A percentile compares a stretch with the other conserved stretches of the same genome.
Conservation (phyloP, 2,329 filamentous ascomycete genomes). For the Phaeosphaeria sp. region DNA sequence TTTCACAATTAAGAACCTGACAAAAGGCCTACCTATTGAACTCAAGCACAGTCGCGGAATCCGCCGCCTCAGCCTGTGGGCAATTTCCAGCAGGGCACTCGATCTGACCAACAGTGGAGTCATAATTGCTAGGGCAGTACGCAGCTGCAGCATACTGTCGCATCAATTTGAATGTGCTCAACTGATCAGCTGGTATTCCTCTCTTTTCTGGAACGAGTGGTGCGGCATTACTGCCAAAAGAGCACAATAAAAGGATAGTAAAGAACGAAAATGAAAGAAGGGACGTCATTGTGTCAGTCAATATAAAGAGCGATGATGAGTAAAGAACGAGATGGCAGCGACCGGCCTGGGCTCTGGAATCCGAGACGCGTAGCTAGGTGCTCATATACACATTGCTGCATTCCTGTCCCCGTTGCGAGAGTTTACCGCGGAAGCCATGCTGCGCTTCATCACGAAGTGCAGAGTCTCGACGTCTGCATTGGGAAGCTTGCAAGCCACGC, state of each 20-base stretch:
- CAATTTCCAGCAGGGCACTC: slow-evolving; percentile 57
- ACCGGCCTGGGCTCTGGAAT: neutral
- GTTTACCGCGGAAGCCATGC: slow-evolving; percentile 7
- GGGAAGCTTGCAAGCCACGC: slow-evolving; percentile 9
- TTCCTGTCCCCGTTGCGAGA: neutral
- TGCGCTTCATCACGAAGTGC: slow-evolving; percentile 13
- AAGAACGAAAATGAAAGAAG: slow-evolving; percentile 15
- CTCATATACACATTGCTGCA: neutral
- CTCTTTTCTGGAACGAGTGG: slow-evolving; percentile 25
- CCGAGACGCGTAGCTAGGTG: neutral
- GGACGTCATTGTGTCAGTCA: slow-evolving; percentile 13
- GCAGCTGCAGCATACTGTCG: slow-evolving; percentile 59
- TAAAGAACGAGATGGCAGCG: slow-evolving; percentile 1
- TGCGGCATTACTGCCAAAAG: slow-evolving; percentile 21
- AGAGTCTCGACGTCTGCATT: slow-evolving; percentile 14
- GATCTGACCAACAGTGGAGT: slow-evolving; percentile 50
- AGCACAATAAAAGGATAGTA: slow-evolving; percentile 14
- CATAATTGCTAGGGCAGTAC: slow-evolving; percentile 59
- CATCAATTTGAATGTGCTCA: slow-evolving; percentile 38
- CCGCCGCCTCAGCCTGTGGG: slow-evolving; percentile 55
- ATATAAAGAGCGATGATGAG: neutral
- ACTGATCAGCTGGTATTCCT: slow-evolving; percentile 26
- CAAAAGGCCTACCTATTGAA: slow-evolving; percentile 9
- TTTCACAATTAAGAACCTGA: neutral
- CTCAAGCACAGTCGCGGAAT: slow-evolving; percentile 51